Evolutionary conservation across 345 rosid species (phyloP), one percentile per base, ranked within the genome.

Genomic region (Aquilaria yunnanensis): DNA sequence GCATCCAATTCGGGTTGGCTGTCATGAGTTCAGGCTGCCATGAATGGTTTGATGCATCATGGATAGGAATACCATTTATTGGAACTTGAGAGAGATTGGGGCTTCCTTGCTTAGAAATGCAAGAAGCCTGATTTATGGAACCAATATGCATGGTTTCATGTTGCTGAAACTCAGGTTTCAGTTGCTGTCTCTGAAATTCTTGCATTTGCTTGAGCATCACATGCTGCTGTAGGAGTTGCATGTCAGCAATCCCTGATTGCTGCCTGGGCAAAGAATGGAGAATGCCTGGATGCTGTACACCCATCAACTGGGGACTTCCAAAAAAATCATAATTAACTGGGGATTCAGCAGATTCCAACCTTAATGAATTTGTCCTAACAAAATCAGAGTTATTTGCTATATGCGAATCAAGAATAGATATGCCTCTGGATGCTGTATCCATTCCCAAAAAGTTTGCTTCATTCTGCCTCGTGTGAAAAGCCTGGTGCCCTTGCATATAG

Each of bases 171-270:
- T 78, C 87, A 57, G 79, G 80, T 69, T 80, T 83, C 61, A 76
- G 80, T 66, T 81, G 72, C 14, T 81, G 83, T 68, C 90, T 80
- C 70, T 90, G 97, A 60, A 79, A 69, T 48, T 88, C 95, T 59
- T 88, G 95, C 75, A 88, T 75, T 76, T 90, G 90, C 78, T 79
- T 90, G 45, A 70, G 63, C 80, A 90, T 81, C 57, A 78, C 64
- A 60, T 88, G 86, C 64, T 94, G 91, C 71, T 90, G 96, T 47
- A 88, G 49, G 31, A 94, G 75, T 73, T 86, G 96, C 88, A 86
- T 72, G 55, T 88, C 99, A 73, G 62, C 76, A 66, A 77, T 71
- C 67, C 85, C 88, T 34, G 82, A 71, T 70, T 82, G 90, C 81
- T 85, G 97, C 78, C 84, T 83, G 16, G 90, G 79, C 41, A 81